These are phyloP conservation scores for Pseudomonodictys pantanalensis DNA, from an alignment of 495 filamentous ascomycete species.

Conservation along the genomic window DNA sequence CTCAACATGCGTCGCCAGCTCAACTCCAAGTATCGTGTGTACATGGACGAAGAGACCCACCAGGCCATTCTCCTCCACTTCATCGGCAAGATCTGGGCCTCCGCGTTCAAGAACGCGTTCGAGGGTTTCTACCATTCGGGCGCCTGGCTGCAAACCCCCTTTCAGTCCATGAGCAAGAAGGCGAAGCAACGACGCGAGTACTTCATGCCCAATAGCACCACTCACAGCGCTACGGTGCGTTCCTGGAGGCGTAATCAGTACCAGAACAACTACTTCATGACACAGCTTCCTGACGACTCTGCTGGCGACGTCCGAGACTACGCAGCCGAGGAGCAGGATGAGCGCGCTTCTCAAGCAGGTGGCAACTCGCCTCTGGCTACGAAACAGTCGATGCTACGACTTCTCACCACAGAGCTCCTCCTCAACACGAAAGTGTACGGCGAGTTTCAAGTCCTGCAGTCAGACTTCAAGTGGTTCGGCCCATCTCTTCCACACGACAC, in stretches of 20 bases:
- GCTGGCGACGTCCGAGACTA: slow-evolving; percentile 26
- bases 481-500: slow-evolving; percentile 34
- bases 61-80: slow-evolving; percentile 36
- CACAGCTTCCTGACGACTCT: slow-evolving; percentile 36
- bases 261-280: slow-evolving; percentile 38
- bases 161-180: slow-evolving; percentile 18
- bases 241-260: slow-evolving; percentile 36
- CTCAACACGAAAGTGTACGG: slow-evolving; percentile 35
- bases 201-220: slow-evolving; percentile 27
- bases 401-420: slow-evolving; percentile 34
- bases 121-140: slow-evolving; percentile 26
- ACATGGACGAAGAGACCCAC: slow-evolving; percentile 37
- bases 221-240: background rate
- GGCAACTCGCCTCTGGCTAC: slow-evolving; percentile 25
- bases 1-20: slow-evolving; percentile 33
- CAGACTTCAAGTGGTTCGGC: slow-evolving; percentile 35
- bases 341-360: slow-evolving; percentile 3
- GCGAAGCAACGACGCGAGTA: slow-evolving; percentile 36
- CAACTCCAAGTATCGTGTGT: slow-evolving; percentile 34
- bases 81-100: slow-evolving; percentile 34
- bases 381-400: slow-evolving; percentile 34
- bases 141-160: slow-evolving; percentile 23
- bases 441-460: slow-evolving; percentile 28
- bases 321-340: slow-evolving; percentile 5
- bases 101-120: slow-evolving; percentile 31